A percentile compares a stretch with the other conserved stretches of the same genome.
phyloP scores from a whole-genome alignment of 2,329 filamentous ascomycete species.

The Xenosphaeropsis pyriputrescens region DNA sequence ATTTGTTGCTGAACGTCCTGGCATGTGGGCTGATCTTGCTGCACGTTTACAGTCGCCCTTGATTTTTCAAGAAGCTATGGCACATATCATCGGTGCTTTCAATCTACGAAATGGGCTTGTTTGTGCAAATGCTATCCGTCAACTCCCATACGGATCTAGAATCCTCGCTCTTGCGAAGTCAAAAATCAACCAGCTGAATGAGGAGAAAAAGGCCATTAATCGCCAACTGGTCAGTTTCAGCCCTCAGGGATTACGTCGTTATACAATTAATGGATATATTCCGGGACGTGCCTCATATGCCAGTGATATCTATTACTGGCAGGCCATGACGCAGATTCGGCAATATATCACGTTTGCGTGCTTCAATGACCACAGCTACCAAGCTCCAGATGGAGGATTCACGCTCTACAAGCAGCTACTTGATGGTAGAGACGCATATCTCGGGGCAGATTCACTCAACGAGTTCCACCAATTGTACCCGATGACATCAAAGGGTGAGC shows the following conservation, averaged over 20 bases:
- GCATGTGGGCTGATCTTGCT: slow-evolving; percentile 12
- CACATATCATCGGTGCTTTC: slow-evolving; percentile 12
- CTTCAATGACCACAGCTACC: slow-evolving; percentile 7
- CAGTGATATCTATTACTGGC: slow-evolving; percentile 15
- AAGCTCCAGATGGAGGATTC: slow-evolving; percentile 11
- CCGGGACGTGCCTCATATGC: slow-evolving; percentile 13
- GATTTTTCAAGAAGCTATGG: slow-evolving; percentile 15
- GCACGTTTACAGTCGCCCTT: slow-evolving; percentile 10
- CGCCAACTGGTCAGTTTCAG: slow-evolving; percentile 8
- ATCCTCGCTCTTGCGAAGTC: slow-evolving; percentile 6
- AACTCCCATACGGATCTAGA: neutral
- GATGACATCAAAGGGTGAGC: neutral
- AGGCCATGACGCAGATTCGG: slow-evolving; percentile 9
- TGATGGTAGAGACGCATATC: slow-evolving; percentile 1
- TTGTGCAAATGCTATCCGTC: neutral
- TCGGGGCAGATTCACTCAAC: neutral
- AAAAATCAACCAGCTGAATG: slow-evolving; percentile 9
- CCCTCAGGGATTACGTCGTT: slow-evolving; percentile 10
- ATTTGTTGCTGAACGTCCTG: slow-evolving; percentile 7
- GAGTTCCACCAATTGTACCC: neutral
- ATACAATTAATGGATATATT: slow-evolving; percentile 1
- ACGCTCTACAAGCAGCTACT: slow-evolving; percentile 7
- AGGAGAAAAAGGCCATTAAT: slow-evolving; percentile 11
- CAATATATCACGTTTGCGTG: slow-evolving; percentile 9
- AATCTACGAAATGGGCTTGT: neutral